Evolutionary conservation across 2,329 filamentous ascomycete genomes (phyloP), one percentile per base, ranked within the genome.

Genomic region (Exophiala oligosperma): DNA sequence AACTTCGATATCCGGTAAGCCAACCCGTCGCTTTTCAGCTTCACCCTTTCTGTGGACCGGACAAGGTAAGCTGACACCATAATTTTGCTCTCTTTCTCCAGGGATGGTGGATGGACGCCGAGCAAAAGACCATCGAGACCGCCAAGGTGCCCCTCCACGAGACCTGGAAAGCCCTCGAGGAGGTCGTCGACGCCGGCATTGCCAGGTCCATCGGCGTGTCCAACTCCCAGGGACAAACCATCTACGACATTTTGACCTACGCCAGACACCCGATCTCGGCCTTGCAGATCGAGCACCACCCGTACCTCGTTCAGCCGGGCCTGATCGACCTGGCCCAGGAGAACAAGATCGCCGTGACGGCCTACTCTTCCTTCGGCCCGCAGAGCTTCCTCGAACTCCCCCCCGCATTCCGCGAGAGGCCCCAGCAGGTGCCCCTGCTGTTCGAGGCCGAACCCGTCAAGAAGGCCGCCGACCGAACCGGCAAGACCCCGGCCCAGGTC

Each of bases 211-310:
- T 95, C 71, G 91, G 91, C 64, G 81, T 95, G 65, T 88, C 84
- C 78, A 95, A 95, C 82, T 93, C 92, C 84, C 88, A 89, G 76
- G 84, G 83, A 48, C 84, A 89, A 75, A 79, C 91, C 64, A 76
- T 95, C 70, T 88, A 92, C 74, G 90, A 94, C 75, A 78, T 92
- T 66, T 82, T 93, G 71, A 85, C 88, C 68, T 91, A 92, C 75
- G 89, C 89, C 62, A 84, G 83, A 68, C 84, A 91, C 74, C 81
- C 81, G 46, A 89, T 90, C 7, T 88, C 90, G 40, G 87, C 88
- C 41, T 86, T 94, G 60, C 91, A 95, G 81, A 87, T 95, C 74
- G 91, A 95, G 81, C 90, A 93, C 79, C 91, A 95, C 81, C 91
- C 91, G 26, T 94, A 92, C 82, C 84, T 93, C 59, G 87, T 89